Base-by-base conservation (phyloP, 768 basidiomycete genomes). In the Agrocybe chaxingu region DNA sequence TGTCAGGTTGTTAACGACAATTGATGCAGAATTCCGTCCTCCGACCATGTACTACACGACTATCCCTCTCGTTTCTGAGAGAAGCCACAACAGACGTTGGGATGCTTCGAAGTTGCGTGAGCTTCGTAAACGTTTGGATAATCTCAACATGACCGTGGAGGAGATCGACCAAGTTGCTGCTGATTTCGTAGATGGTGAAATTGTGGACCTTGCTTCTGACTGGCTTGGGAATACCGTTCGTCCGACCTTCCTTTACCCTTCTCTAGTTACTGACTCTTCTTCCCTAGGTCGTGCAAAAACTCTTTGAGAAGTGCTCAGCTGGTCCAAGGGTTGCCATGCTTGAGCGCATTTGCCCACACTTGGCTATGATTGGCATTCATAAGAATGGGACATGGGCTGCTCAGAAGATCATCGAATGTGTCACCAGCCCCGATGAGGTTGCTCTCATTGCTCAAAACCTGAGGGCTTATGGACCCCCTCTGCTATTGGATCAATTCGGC, bases 371-470 rank as follows among this genome's bases (percentile, higher is more conserved):
- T 56, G 97, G 97, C 24, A 94, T 96, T 49, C 97, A 99, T 77
- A 98, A 98, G 76, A 98, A 99, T 58, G 97, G 97, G 29, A 99
- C 97, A 0, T 98, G 97, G 97, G 96, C 96, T 2, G 95, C 95
- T 3, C 97, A 99, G 70, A 98, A 98, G 78, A 93, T 97, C 63
- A 98, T 98, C 51, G 94, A 98, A 70, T 96, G 93, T 54, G 90
- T 94, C 39, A 81, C 85, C 50, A 85, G 79, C 31, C 84, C 89
- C 12, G 93, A 97, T 48, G 97, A 99, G 66, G 80, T 94, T 48
- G 77, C 76, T 5, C 68, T 96, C 36, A 85, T 99, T 61, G 84
- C 90, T 40, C 85, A 88, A 65, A 89, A 96, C 64, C 70, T 99
- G 52, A 76, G 90, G 52, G 85, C 97, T 0, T 99, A 96, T 65